A percentile compares a stretch with the other conserved stretches of the same genome.
phyloP scores from a whole-genome alignment of 148 eudicot species.

The Agrostemma githago region DNA sequence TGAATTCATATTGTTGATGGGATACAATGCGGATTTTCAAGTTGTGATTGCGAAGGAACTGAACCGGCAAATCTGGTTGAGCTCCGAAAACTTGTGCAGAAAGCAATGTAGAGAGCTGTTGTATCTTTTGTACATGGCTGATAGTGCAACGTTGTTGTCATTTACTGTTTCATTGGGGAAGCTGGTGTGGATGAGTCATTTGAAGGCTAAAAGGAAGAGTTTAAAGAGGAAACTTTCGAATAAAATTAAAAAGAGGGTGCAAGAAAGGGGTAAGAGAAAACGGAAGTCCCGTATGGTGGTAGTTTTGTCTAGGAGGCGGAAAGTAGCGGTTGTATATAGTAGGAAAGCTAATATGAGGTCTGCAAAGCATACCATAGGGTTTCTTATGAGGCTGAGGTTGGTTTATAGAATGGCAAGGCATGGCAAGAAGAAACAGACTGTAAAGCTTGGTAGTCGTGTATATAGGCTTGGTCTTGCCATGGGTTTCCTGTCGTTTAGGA shows the following conservation, averaged over 20 bases:
- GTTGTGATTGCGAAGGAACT: slow-evolving; percentile 33
- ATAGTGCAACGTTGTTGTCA: slow-evolving; percentile 32
- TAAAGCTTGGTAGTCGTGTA: slow-evolving; percentile 32
- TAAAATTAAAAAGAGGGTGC: slow-evolving; percentile 20
- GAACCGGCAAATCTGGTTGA: slow-evolving; percentile 27
- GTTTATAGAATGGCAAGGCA: slow-evolving; percentile 13
- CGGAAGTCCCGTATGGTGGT: slow-evolving; percentile 14
- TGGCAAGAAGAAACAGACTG: slow-evolving; percentile 10
- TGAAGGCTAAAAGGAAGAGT: slow-evolving; percentile 26
- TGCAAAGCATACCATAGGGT: slow-evolving; percentile 16
- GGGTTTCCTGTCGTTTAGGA: slow-evolving; percentile 33
- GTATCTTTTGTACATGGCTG: slow-evolving; percentile 35
- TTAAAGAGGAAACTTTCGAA: slow-evolving; percentile 15
- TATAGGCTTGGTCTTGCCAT: slow-evolving; percentile 39
- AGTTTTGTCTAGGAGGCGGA: slow-evolving; percentile 14
- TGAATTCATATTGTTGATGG: slow-evolving; percentile 35
- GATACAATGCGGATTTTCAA: slow-evolving; percentile 36
- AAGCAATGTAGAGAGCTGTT: slow-evolving; percentile 36
- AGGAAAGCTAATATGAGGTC: slow-evolving; percentile 7
- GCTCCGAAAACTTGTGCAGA: slow-evolving; percentile 20
- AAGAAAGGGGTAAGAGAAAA: slow-evolving; percentile 15
- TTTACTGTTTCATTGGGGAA: slow-evolving; percentile 29
- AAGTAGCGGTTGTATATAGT: slow-evolving; percentile 6
- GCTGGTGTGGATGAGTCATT: slow-evolving; percentile 27
- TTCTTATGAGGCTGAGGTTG: slow-evolving; percentile 17